These are phyloP conservation scores for Sphagnum fallax DNA, from an alignment of 228 moss, liverwort and hornwort species.

Conservation along the genomic window DNA sequence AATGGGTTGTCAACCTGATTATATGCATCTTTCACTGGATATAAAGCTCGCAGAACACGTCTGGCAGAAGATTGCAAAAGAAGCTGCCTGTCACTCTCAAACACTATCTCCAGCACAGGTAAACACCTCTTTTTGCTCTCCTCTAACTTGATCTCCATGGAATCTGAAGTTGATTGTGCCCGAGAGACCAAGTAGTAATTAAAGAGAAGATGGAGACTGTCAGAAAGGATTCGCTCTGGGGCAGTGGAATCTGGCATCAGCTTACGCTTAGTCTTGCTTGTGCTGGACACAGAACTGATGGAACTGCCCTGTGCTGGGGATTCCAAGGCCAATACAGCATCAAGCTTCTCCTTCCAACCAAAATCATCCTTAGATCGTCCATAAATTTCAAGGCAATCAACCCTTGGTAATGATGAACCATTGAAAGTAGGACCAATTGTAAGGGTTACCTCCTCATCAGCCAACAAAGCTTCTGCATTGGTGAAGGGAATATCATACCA, in stretches of 20 bases:
- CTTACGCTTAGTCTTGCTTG: constrained; percentile 64
- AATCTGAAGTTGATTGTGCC: constrained; percentile 50
- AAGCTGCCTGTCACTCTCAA: constrained; percentile 87
- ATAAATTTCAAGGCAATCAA: constrained; percentile 89
- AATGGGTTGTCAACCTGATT: constrained; percentile 66
- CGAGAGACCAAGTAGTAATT: constrained; percentile 88
- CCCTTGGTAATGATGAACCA: constrained; percentile 89
- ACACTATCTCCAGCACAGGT: constrained; percentile 80
- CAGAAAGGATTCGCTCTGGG: constrained; percentile 78
- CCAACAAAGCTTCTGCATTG: constrained; percentile 84
- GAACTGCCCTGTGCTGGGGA: constrained; percentile 70
- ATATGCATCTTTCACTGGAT: constrained; percentile 87
- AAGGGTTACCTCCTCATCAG: constrained; percentile 88
- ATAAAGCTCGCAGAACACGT: constrained; percentile 86
- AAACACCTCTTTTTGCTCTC: constrained; percentile 70
- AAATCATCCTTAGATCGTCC: constrained; percentile 98
- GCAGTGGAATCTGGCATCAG: constrained; percentile 71
- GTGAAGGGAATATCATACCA: constrained; percentile 99
- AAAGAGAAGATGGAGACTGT: constrained; percentile 85
- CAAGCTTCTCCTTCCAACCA: constrained; percentile 99
- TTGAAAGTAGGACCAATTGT: constrained; percentile 91
- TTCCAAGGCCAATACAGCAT: constrained; percentile 83
- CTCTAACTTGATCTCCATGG: constrained; percentile 53
- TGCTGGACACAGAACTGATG: constrained; percentile 46
- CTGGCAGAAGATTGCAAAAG: constrained; percentile 95